Conservation (phyloP, 352 stramenopile genomes). For the Globisporangium recalcitrans region DNA sequence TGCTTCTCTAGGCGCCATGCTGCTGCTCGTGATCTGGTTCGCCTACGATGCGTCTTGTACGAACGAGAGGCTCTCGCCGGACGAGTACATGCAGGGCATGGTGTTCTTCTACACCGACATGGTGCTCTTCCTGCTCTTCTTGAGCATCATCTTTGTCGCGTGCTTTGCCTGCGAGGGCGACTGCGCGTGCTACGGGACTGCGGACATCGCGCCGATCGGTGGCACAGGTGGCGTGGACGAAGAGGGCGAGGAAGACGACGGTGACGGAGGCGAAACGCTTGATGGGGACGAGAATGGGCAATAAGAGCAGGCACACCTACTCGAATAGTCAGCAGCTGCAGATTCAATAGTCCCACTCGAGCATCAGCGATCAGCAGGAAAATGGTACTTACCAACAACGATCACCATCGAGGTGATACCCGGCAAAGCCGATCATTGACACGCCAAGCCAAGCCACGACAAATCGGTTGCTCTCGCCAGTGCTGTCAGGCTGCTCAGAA, state of each 20-base stretch:
- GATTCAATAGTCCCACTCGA: not conserved
- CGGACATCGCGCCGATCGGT: constrained; percentile 56
- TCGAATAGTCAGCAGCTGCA: not conserved
- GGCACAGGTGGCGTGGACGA: constrained; percentile 12
- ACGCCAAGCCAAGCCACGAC: not conserved
- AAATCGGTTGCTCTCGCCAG: not conserved
- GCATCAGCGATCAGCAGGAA: not conserved
- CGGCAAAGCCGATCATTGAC: not conserved
- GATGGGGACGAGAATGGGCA: constrained; percentile 22
- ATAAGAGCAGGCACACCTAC: not conserved
- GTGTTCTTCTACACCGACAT: constrained; percentile 84
- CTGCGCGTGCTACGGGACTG: constrained; percentile 65
- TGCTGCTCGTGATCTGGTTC: constrained; percentile 79
- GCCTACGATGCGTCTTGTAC: constrained; percentile 73
- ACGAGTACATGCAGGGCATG: constrained; percentile 84
- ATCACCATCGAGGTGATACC: constrained; percentile 2
- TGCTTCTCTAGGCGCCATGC: constrained; percentile 43
- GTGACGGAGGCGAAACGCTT: constrained; percentile 17
- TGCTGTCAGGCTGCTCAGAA: not conserved
- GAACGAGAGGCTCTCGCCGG: constrained; percentile 66
- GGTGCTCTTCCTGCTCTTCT: constrained; percentile 72
- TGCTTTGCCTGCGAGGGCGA: constrained; percentile 76
- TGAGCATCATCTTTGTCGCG: constrained; percentile 73
- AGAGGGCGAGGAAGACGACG: constrained; percentile 21
- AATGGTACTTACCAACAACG: not conserved